Evolutionary conservation across 2,329 filamentous ascomycete species (phyloP).

Genomic region (Rhynchosporium agropyri): DNA sequence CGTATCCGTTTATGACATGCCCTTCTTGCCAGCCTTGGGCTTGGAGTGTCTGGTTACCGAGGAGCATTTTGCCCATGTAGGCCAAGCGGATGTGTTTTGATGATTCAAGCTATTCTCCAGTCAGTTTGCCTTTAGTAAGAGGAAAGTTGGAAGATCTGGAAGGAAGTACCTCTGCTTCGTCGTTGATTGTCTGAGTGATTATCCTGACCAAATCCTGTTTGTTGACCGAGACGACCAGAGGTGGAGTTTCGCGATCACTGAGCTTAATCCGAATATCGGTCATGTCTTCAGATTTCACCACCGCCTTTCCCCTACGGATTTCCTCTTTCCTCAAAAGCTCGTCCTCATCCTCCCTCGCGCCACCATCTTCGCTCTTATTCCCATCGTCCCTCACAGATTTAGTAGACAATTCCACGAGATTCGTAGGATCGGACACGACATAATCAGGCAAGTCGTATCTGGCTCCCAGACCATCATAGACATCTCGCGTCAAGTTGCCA

Average conservation of each 20-base stretch:
- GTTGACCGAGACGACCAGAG: slow-evolving; percentile 60
- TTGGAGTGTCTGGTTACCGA: slow-evolving; percentile 65
- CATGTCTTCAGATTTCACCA: slow-evolving; percentile 34
- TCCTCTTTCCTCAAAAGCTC: slow-evolving; percentile 48
- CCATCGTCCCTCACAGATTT: slow-evolving; percentile 41
- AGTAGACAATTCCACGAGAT: slow-evolving; percentile 46
- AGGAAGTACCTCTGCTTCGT: slow-evolving; percentile 62
- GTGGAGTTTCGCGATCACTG: slow-evolving; percentile 54
- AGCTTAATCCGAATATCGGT: slow-evolving; percentile 36
- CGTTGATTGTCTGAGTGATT: slow-evolving; percentile 63
- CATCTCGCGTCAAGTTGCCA: slow-evolving; percentile 66
- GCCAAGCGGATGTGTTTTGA: slow-evolving; percentile 68
- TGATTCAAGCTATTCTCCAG: slow-evolving; percentile 50
- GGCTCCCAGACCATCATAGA: slow-evolving; percentile 71
- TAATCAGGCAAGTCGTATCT: slow-evolving; percentile 70
- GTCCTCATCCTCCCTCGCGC: slow-evolving; percentile 44
- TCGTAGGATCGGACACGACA: slow-evolving; percentile 68
- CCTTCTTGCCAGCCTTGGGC: slow-evolving; percentile 76
- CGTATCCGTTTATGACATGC: slow-evolving; percentile 76
- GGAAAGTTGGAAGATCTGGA: no score
- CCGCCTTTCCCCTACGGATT: slow-evolving; percentile 44
- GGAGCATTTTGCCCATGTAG: slow-evolving; percentile 80
- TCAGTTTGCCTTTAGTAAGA: slow-evolving; percentile 15
- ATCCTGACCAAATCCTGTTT: slow-evolving; percentile 66
- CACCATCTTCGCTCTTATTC: slow-evolving; percentile 33